Conservation (phyloP, 2,329 filamentous ascomycete genomes). For the Tolypocladium ophioglossoides region DNA sequence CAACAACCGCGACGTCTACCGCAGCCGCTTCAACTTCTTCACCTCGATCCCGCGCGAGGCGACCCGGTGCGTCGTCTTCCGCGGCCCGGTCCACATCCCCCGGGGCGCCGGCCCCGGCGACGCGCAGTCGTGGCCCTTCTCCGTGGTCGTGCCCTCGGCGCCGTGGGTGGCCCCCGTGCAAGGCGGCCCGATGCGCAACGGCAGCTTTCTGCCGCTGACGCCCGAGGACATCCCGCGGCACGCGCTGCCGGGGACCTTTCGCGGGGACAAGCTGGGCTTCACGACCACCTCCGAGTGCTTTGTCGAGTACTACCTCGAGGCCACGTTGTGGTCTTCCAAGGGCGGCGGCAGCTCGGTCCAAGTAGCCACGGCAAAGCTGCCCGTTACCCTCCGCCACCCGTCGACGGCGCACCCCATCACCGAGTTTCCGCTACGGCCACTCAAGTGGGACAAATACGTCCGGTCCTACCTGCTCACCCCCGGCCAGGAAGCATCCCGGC, state of each 20-base stretch:
- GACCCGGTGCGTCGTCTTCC: constrained; percentile 7
- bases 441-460: neutral
- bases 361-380: constrained; percentile 8
- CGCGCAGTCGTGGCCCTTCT: constrained; percentile 16
- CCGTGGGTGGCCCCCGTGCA: neutral
- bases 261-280: neutral
- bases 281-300: constrained; percentile 11
- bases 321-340: constrained; percentile 10
- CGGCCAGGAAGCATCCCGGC: constrained; percentile 15
- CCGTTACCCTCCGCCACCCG: constrained; percentile 8
- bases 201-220: constrained; percentile 8
- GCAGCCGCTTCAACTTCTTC: constrained; percentile 15
- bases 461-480: constrained; percentile 18
- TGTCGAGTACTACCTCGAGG: constrained; percentile 26
- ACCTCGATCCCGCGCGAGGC: neutral
- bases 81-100: constrained; percentile 16
- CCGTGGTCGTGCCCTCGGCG: constrained; percentile 13
- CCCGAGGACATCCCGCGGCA: constrained; percentile 1
- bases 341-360: neutral
- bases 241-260: constrained; percentile 8
- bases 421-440: constrained; percentile 5
- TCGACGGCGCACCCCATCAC: constrained; percentile 7
- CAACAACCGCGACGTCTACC: constrained; percentile 7
- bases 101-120: neutral
- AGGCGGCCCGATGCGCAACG: neutral